Evolutionary conservation across 495 filamentous ascomycete species (phyloP).

Genomic region (Neurospora cerealis): DNA sequence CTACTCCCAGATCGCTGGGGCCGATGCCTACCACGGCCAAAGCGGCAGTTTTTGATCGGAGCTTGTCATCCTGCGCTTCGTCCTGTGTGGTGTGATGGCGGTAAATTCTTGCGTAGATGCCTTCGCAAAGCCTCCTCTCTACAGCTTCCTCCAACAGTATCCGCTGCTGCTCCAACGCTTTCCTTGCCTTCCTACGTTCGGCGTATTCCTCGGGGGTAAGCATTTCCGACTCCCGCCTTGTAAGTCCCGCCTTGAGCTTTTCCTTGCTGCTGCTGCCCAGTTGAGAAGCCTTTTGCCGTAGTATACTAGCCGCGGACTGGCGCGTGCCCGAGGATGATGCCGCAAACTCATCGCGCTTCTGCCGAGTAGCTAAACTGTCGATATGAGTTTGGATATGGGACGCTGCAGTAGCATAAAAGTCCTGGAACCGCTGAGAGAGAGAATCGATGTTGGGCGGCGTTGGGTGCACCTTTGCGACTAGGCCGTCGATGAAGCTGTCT

Average conservation of each 20-base stretch:
- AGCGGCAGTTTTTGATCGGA: conserved; percentile 89
- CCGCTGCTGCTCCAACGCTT: conserved; percentile 64
- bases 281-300: conserved; percentile 42
- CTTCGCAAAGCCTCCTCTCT: conserved; percentile 77
- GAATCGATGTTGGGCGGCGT: conserved; percentile 75
- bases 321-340: conserved; percentile 38
- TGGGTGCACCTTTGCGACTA: conserved; percentile 79
- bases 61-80: conserved; percentile 88
- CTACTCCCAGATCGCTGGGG: conserved; percentile 74
- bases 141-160: conserved; percentile 81
- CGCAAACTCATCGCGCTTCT: conserved; percentile 51
- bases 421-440: conserved; percentile 81
- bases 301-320: conserved; percentile 40
- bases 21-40: conserved; percentile 84
- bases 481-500: conserved; percentile 89
- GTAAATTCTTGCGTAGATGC: conserved; percentile 79
- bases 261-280: conserved; percentile 41
- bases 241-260: conserved; percentile 26
- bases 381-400: conserved; percentile 84
- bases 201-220: conserved; percentile 78
- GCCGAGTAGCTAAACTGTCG: conserved; percentile 62
- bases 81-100: conserved; percentile 86
- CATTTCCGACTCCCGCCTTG: conserved; percentile 52
- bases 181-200: conserved; percentile 66
- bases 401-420: conserved; percentile 80